Evolutionary conservation across 345 rosid genomes (phyloP), one percentile per base, ranked within the genome.

Genomic region (Pugionium cornutum): DNA sequence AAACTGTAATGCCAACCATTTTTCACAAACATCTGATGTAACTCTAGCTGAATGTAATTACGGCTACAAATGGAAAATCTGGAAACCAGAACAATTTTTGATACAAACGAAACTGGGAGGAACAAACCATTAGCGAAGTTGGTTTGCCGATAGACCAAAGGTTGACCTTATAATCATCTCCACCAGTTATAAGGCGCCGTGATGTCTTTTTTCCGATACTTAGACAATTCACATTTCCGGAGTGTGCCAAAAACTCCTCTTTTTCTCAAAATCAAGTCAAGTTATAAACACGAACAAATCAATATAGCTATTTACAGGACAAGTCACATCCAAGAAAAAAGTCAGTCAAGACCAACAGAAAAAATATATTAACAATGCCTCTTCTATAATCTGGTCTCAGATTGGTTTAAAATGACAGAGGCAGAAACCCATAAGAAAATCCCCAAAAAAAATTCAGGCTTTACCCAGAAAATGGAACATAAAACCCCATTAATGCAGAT

Each of bases 171-270:
- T 72, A 74, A 72, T 94, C 99, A 84, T 94, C 99, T 57, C 99
- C 97, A 2, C 99, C 99, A 0, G 96, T 89, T 33, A 90, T 47
- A 60, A 88, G 75, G 68, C 88, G 75, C 72, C 96, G 80, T 74
- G 88, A 77, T 1, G 83, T 80, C 83, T 90, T 94, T 73, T 84
- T 94, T 55, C 96, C 99, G 18, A 94, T 84, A 53, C 68, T 76
- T 32, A 94, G 76, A 80, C 99, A 88, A 69, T 86, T 94, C 69
- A 94, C 96, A 76, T 88, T 81, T 9, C 70, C 78, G 0, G 95
- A 78, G 79, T 94, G 99, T n/a, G 97, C 99, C 78, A 81, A 83
- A 80, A 94, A 90, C 82, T 94, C 99, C 84, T 94, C 99, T 94
- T 51, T 71, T 75, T 37, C 1, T 67, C 36, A 74, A 41, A 62